Percentiles rank a stretch among this genome's conserved stretches.
Evolutionary conservation across 2,329 filamentous ascomycete genomes (phyloP).

Genomic region (Phialocephala subalpina): DNA sequence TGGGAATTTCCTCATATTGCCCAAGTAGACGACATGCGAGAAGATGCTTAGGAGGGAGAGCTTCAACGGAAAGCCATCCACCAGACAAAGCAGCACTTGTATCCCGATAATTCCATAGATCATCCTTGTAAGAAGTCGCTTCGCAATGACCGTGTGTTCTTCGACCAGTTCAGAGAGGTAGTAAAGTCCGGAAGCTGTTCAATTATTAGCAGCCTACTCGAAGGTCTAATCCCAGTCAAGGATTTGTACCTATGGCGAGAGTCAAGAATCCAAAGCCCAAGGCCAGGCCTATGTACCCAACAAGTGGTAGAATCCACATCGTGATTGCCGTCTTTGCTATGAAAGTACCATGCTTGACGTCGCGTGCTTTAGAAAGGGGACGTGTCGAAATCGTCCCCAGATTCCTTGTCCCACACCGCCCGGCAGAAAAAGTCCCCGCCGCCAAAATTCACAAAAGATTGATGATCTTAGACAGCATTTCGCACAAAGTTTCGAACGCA

Average conservation of each 20-base stretch:
- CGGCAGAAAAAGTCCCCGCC: constrained; percentile 30
- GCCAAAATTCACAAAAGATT: not conserved
- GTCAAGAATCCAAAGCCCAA: constrained; percentile 95
- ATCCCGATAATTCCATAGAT: constrained; percentile 83
- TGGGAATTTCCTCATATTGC: constrained; percentile 79
- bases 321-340: constrained; percentile 31
- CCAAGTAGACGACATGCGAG: constrained; percentile 86
- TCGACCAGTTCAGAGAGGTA: constrained; percentile 98
- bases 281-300: constrained; percentile 88
- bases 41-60: constrained; percentile 78
- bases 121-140: constrained; percentile 82
- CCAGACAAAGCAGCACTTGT: constrained; percentile 76
- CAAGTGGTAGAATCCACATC: constrained; percentile 92
- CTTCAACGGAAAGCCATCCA: constrained; percentile 86
- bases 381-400: constrained; percentile 9
- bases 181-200: constrained; percentile 89
- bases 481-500: too few species aligned
- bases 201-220: constrained; percentile 21
- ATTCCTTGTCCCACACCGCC: not conserved
- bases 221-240: constrained; percentile 1
- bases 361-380: constrained; percentile 14
- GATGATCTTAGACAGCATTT: not conserved
- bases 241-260: constrained; percentile 79
- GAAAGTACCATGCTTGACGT: constrained; percentile 37
- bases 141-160: constrained; percentile 93